Base-by-base conservation (phyloP, 495 filamentous ascomycete genomes). In the Penicillium ucsense region DNA sequence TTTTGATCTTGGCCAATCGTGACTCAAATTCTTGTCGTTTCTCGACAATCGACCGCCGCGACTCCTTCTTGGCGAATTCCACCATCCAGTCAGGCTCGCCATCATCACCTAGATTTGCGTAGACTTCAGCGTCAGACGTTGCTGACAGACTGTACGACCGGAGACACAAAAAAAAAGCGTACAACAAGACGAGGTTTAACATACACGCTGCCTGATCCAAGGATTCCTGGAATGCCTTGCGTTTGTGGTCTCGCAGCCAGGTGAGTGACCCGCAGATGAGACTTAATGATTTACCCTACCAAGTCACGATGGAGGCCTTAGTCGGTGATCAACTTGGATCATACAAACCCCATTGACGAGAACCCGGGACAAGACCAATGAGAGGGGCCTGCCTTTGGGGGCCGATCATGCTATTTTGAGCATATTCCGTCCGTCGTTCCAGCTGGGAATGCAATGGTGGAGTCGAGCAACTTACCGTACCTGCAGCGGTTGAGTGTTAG, bases 261-360 rank as follows among this genome's bases (percentile, higher is more conserved):
- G 92, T 96, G 52, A 98, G 67, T 33, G 92, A 81, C 43, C 82
- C 84, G 68, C 92, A 98, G 52, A 98, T 95, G 20, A 98, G 71
- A 58, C 92, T 97, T 11, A 98, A 64, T 3, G 94, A 96, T 80
- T 98, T 98, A n/a, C 92, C 90, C 83, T 91, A 47, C 7, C 7
- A 3, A 33, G 39, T 20, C 20, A 20, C 20, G 8, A 20, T 33
- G 11, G 10, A 43, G 40, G 46, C 43, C 46, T 51, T 50, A 59
- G 46, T 10, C 20, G 20, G 20, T 38, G 31, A 33, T 11, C 5
- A 27, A 7, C 20, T 20, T 20, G 20, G 20, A 20, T 20, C 20
- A 20, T 20, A 20, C 20, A 20, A 20, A 20, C 20, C 20, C 20
- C 20, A 20, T 20, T 20, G 20, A 20, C 20, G 20, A 20, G 20